Conservation (phyloP, 306 rosid species). For the Trifolium dubium region DNA sequence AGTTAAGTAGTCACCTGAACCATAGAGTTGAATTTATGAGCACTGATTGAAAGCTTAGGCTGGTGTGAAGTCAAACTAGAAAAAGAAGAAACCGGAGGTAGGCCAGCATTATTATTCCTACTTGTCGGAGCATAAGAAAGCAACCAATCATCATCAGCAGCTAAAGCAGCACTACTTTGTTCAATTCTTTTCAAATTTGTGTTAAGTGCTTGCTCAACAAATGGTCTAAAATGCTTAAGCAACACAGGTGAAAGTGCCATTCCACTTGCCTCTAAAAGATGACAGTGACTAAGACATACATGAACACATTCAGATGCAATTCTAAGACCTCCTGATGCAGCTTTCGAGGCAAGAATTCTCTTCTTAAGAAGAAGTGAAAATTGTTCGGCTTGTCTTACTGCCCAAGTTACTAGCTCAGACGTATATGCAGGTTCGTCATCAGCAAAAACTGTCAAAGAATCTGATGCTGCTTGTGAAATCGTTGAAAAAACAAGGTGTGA, state of each 20-base stretch:
- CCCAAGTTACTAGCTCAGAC: constrained; percentile 95
- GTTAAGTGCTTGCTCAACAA: constrained; percentile 61
- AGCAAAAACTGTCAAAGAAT: constrained; percentile 67
- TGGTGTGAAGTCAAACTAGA: constrained; percentile 44
- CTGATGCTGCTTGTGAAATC: constrained; percentile 76
- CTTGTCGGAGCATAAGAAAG: constrained; percentile 59
- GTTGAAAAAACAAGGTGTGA: constrained; percentile 76
- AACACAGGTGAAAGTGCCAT: constrained; percentile 82
- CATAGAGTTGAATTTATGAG: constrained; percentile 78
- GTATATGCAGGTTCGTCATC: constrained; percentile 82
- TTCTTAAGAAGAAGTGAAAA: constrained; percentile 64
- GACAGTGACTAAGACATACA: constrained; percentile 73
- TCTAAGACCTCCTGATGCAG: constrained; percentile 77
- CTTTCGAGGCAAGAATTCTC: constrained; percentile 68
- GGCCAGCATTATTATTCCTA: constrained; percentile 41
- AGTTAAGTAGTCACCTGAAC: constrained; percentile 64
- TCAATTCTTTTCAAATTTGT: constrained; percentile 77
- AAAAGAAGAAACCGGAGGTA: constrained; percentile 53
- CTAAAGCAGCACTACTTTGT: constrained; percentile 75
- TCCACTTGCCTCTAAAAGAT: constrained; percentile 69
- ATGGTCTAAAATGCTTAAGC: constrained; percentile 66
- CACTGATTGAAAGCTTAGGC: constrained; percentile 84
- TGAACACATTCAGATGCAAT: constrained; percentile 80
- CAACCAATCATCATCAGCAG: constrained; percentile 81
- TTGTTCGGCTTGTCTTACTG: constrained; percentile 64